Evolutionary conservation across 2,329 filamentous ascomycete species (phyloP).

Genomic region (Coniochaeta sp.): DNA sequence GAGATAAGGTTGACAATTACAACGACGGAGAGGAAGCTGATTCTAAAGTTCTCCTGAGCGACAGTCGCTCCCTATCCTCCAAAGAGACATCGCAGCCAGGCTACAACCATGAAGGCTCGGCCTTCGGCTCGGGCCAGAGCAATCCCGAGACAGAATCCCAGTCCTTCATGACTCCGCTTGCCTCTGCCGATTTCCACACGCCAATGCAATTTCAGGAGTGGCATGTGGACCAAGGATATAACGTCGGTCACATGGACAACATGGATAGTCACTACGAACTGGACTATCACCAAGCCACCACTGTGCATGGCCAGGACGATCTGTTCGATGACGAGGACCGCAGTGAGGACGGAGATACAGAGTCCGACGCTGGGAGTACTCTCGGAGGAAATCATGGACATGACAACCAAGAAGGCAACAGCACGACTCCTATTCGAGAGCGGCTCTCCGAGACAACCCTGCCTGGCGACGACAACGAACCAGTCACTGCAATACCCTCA

Average conservation of each 20-base stretch:
- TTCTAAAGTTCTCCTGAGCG: not conserved
- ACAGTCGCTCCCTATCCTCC: not conserved
- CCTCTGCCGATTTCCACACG: slow-evolving; percentile 6
- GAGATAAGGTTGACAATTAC: not conserved
- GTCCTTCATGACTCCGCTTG: slow-evolving; percentile 12
- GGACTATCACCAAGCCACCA: slow-evolving; percentile 20
- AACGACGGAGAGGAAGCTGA: not conserved
- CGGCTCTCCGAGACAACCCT: not conserved
- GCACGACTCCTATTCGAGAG: not conserved
- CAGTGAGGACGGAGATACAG: slow-evolving; percentile 2
- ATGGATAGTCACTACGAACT: slow-evolving; percentile 6
- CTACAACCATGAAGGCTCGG: not conserved
- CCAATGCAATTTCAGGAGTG: not conserved
- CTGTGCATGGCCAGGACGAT: slow-evolving; percentile 24
- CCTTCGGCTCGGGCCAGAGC: not conserved
- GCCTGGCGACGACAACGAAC: not conserved
- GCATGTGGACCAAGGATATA: slow-evolving; percentile 1
- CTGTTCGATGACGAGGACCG: slow-evolving; percentile 21
- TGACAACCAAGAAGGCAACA: slow-evolving; percentile 4
- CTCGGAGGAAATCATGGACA: not conserved
- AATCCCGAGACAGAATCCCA: slow-evolving; percentile 10
- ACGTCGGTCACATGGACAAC: not conserved
- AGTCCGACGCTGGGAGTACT: not conserved
- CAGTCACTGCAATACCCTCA: not conserved
- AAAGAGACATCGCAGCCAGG: not conserved